Evolutionary conservation across 768 basidiomycete genomes (phyloP).

Genomic region (Glaciozyma antarctica): DNA sequence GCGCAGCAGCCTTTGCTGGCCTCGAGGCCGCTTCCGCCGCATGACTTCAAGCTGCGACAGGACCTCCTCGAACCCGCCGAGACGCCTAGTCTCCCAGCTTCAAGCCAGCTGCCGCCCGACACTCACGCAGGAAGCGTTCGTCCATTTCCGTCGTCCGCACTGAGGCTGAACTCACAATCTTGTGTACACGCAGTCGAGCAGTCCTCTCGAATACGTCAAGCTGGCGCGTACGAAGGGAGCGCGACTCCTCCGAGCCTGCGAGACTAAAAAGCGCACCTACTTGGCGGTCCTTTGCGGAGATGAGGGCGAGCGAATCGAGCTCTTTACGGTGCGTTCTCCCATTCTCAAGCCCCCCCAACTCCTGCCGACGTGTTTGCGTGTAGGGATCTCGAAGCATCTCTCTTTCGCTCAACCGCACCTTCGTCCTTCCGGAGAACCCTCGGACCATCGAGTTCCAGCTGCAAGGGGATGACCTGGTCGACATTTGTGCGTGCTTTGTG

Average conservation of each 20-base stretch:
- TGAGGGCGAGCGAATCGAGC: slow-evolving; percentile 81
- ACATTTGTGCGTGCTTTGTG: slow-evolving; percentile 54
- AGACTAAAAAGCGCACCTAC: slow-evolving; percentile 88
- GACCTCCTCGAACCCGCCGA: neutral
- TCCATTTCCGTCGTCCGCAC: too few species aligned
- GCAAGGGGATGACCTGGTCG: slow-evolving; percentile 85
- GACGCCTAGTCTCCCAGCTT: neutral
- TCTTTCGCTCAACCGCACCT: slow-evolving; percentile 79
- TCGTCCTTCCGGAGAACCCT: slow-evolving; percentile 84
- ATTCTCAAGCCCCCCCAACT: fast-evolving
- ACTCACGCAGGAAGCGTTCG: neutral
- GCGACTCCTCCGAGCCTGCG: slow-evolving; percentile 71
- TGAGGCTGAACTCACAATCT: neutral
- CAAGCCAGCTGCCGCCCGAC: slow-evolving; percentile 11
- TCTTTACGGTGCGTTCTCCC: slow-evolving; percentile 82
- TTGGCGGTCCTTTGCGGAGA: slow-evolving; percentile 87
- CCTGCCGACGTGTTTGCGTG: neutral
- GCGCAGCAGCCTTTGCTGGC: neutral
- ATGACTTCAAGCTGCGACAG: slow-evolving; percentile 7
- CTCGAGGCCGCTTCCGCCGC: neutral
- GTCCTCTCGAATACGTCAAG: slow-evolving; percentile 84
- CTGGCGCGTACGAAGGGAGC: slow-evolving; percentile 83
- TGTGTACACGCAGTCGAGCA: slow-evolving; percentile 34
- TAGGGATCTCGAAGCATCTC: slow-evolving; percentile 49
- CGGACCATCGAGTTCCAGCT: slow-evolving; percentile 76